Evolutionary conservation across 768 basidiomycete genomes (phyloP).

Genomic region (Lenzites betulinus): DNA sequence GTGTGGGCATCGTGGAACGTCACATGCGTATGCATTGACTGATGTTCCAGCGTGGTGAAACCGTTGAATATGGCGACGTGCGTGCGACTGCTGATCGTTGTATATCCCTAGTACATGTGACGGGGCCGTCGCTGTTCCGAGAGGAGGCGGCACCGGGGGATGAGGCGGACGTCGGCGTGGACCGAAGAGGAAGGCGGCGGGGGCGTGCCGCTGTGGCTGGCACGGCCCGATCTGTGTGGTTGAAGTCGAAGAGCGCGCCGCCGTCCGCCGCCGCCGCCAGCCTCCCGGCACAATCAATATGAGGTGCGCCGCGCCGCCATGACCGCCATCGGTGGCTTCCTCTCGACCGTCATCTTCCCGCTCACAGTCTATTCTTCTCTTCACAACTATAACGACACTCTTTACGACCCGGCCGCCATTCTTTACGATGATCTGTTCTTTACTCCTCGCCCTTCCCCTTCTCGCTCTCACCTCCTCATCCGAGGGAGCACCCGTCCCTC

Average conservation of each 20-base stretch:
- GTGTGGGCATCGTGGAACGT: too few species aligned
- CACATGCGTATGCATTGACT: too few species aligned
- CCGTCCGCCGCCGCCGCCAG: background rate
- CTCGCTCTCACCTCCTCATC: slow-evolving; percentile 4
- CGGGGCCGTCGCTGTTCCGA: background rate
- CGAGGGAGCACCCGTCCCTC: slow-evolving; percentile 5
- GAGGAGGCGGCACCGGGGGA: background rate
- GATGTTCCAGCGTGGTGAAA: too few species aligned
- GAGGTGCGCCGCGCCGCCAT: background rate
- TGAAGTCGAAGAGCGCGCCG: background rate
- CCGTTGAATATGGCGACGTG: too few species aligned
- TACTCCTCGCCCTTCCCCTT: slow-evolving; percentile 16
- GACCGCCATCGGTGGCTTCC: background rate
- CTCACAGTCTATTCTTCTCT: background rate
- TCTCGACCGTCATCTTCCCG: slow-evolving; percentile 2
- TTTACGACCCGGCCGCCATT: background rate
- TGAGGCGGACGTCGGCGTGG: too few species aligned
- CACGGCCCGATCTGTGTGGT: background rate
- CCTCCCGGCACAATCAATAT: background rate
- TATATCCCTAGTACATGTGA: background rate
- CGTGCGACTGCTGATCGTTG: background rate
- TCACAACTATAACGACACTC: background rate
- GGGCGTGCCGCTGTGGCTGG: background rate
- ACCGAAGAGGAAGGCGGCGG: background rate
- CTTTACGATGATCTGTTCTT: slow-evolving; percentile 16